These are phyloP conservation scores for Exophiala spinifera DNA, from an alignment of 2,329 filamentous ascomycete species.

Conservation along the genomic window DNA sequence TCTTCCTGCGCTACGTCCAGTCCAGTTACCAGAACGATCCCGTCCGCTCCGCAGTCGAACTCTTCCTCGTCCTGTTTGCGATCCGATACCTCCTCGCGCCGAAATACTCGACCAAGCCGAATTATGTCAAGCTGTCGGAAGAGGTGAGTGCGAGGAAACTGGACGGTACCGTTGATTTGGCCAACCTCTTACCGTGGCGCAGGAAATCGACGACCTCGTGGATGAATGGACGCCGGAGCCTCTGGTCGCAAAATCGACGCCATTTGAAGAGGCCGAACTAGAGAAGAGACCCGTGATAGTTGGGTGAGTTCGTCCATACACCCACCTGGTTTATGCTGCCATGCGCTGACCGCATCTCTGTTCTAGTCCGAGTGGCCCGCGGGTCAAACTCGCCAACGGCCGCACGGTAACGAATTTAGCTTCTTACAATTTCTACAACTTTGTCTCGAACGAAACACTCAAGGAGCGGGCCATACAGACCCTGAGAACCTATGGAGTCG, in stretches of 20 bases:
- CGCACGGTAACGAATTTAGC: constrained; percentile 90
- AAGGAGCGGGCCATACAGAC: constrained; percentile 95
- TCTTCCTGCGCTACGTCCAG: constrained; percentile 90
- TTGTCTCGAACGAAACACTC: constrained; percentile 85
- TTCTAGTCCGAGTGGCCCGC: constrained; percentile 77
- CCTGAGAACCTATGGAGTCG: constrained; percentile 90
- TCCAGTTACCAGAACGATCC: constrained; percentile 98
- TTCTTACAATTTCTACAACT: constrained; percentile 97
- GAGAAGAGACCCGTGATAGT: constrained; percentile 85
- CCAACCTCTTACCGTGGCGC: constrained; percentile 11
- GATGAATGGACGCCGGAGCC: constrained; percentile 97
- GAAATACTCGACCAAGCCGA: constrained; percentile 88
- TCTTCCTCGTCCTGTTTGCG: constrained; percentile 92
- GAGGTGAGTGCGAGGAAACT: constrained; percentile 50
- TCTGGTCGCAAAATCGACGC: constrained; percentile 69
- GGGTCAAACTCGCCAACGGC: constrained; percentile 82
- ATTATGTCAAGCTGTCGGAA: constrained; percentile 83
- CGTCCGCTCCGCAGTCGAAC: constrained; percentile 85
- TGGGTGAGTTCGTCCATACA: constrained; percentile 60
- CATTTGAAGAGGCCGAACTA: constrained; percentile 74
- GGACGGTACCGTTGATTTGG: background rate
- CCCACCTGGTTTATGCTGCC: background rate
- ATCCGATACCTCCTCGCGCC: constrained; percentile 89
- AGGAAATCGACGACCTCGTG: constrained; percentile 94
- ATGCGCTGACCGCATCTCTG: background rate